A percentile compares a stretch with the other conserved stretches of the same genome.
Evolutionary conservation across 2,329 filamentous ascomycete genomes (phyloP).

Genomic region (Microdochium paspali): DNA sequence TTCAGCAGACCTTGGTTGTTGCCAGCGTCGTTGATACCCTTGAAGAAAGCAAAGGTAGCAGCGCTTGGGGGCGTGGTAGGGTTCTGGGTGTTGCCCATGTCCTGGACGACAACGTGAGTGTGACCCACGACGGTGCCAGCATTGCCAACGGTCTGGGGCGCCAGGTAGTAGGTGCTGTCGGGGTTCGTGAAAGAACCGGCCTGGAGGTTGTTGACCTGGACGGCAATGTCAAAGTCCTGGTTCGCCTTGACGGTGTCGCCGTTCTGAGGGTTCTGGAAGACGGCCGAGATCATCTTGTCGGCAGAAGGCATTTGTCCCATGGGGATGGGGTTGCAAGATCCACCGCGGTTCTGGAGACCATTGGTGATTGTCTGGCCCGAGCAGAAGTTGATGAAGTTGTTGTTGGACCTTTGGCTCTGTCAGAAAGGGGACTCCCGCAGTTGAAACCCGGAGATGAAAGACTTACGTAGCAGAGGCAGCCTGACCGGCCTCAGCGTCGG

Average conservation of each 20-base stretch:
- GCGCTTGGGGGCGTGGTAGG: slow-evolving; percentile 43
- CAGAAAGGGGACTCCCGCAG: neutral
- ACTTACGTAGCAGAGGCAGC: slow-evolving; percentile 42
- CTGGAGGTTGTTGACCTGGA: slow-evolving; percentile 42
- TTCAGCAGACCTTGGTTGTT: slow-evolving; percentile 44
- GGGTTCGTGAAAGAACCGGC: slow-evolving; percentile 55
- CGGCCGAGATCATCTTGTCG: slow-evolving; percentile 46
- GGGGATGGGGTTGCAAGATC: slow-evolving; percentile 55
- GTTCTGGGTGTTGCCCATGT: slow-evolving; percentile 39
- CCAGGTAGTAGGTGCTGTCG: slow-evolving; percentile 49
- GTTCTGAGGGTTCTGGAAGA: slow-evolving; percentile 44
- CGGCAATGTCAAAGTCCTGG: slow-evolving; percentile 40
- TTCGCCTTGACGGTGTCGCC: slow-evolving; percentile 35
- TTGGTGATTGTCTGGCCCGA: slow-evolving; percentile 45
- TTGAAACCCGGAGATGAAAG: neutral
- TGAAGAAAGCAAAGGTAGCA: slow-evolving; percentile 51
- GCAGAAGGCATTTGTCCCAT: slow-evolving; percentile 52
- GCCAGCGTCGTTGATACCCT: slow-evolving; percentile 55
- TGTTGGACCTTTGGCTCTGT: slow-evolving; percentile 31
- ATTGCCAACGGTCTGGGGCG: slow-evolving; percentile 42
- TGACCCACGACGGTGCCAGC: slow-evolving; percentile 46
- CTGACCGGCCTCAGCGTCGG: slow-evolving; percentile 30
- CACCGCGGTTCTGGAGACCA: slow-evolving; percentile 44
- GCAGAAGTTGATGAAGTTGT: slow-evolving; percentile 59
- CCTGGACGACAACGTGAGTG: slow-evolving; percentile 50